Percentiles rank a stretch among this genome's conserved stretches.
Evolutionary conservation across 2,329 filamentous ascomycete genomes (phyloP).

Genomic region (Pseudocercospora vitis): DNA sequence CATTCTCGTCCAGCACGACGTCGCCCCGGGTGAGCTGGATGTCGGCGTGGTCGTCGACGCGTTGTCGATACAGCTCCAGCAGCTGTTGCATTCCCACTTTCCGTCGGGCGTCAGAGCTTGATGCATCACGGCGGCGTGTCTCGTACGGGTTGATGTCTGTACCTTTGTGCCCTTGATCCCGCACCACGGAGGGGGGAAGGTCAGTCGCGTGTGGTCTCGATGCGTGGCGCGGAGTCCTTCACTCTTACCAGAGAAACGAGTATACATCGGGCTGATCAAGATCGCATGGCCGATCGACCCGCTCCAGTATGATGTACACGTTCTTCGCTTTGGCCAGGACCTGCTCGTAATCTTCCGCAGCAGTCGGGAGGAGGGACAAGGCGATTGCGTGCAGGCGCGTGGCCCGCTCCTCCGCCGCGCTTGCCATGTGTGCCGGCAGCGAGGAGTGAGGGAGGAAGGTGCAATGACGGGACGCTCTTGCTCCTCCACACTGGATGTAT

Average conservation of each 20-base stretch:
- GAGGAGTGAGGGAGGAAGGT: background rate
- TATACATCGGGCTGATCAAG: background rate
- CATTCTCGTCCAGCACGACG: background rate
- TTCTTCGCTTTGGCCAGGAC: background rate
- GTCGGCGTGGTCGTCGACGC: background rate
- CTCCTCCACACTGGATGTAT: background rate
- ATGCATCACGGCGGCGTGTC: too few relatives aligned
- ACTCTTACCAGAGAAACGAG: background rate
- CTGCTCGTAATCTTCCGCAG: background rate
- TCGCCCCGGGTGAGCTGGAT: background rate
- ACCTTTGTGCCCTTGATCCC: conserved; percentile 5
- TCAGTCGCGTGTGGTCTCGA: too few relatives aligned
- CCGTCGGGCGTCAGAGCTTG: background rate
- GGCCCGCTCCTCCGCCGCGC: background rate
- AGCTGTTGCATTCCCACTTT: background rate
- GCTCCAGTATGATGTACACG: conserved; percentile 7
- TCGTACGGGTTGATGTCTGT: background rate
- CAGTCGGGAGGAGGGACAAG: conserved; percentile 6
- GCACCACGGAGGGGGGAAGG: background rate
- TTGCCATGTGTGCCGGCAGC: background rate
- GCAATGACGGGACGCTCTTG: background rate
- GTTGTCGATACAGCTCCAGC: background rate
- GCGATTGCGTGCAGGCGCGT: conserved; percentile 1
- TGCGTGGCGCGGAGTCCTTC: too few relatives aligned
- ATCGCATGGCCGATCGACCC: background rate